Evolutionary conservation across 352 stramenopile species (phyloP).

Genomic region (Phytophthora sansomeana): DNA sequence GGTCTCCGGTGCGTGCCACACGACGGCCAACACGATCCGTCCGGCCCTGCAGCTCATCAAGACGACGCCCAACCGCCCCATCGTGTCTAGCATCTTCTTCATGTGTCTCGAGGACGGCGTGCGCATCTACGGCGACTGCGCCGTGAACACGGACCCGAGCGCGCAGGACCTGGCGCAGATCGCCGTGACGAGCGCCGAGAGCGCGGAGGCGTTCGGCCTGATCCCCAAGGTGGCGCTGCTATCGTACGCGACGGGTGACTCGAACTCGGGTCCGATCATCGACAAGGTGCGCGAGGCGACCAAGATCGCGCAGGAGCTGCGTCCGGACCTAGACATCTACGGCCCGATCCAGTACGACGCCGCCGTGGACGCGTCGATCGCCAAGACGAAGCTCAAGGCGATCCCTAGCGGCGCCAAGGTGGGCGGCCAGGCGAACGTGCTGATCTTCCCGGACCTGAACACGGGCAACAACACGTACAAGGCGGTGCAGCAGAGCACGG

Average conservation of each 20-base stretch:
- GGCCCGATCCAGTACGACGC: too few relatives aligned
- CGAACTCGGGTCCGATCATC: constrained; percentile 81
- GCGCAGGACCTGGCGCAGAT: constrained; percentile 83
- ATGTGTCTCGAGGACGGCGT: constrained; percentile 88
- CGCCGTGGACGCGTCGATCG: too few relatives aligned
- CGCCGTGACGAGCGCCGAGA: constrained; percentile 78
- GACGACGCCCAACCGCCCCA: constrained; percentile 63
- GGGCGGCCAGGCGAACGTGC: too few relatives aligned
- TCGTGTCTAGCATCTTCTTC: constrained; percentile 90
- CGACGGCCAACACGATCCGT: constrained; percentile 89
- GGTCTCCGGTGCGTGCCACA: constrained; percentile 87
- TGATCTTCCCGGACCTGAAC: too few relatives aligned
- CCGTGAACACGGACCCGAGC: too few relatives aligned
- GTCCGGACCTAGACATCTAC: constrained; percentile 83
- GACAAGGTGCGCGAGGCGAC: constrained; percentile 89
- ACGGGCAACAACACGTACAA: too few relatives aligned
- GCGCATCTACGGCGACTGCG: constrained; percentile 86
- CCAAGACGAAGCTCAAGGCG: too few relatives aligned
- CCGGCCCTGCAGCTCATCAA: constrained; percentile 91
- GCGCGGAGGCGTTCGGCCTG: constrained; percentile 79
- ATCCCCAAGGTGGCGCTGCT: constrained; percentile 86
- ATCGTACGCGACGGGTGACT: constrained; percentile 86
- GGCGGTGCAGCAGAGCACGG: constrained; percentile 84
- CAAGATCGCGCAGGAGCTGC: constrained; percentile 66
- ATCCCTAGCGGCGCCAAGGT: too few relatives aligned